These are phyloP conservation scores for Xylaria hypoxylon DNA, from an alignment of 2,329 filamentous ascomycete species.

Conservation along the genomic window DNA sequence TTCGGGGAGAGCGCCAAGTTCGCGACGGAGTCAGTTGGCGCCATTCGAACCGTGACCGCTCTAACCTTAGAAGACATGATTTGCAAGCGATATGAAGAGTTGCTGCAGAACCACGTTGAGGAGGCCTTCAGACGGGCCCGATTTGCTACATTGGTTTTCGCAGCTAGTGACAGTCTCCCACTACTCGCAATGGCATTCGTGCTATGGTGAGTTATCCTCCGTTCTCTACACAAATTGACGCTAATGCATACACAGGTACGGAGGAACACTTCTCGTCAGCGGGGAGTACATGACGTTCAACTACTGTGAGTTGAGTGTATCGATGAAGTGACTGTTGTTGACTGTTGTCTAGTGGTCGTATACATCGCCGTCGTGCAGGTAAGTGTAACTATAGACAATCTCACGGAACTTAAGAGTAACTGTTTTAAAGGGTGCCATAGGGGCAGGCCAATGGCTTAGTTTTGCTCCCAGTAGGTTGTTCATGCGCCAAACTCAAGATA, in stretches of 20 bases:
- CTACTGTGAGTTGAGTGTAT: conserved; percentile 54
- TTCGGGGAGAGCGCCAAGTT: conserved; percentile 80
- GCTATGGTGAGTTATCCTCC: conserved; percentile 42
- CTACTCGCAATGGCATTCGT: conserved; percentile 51
- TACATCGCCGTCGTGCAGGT: conserved; percentile 75
- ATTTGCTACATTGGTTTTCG: conserved; percentile 73
- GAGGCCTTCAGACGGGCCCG: conserved; percentile 71
- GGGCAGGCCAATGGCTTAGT: conserved; percentile 74
- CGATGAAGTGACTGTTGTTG: conserved; percentile 23
- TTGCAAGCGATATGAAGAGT: conserved; percentile 66
- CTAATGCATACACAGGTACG: conserved; percentile 71
- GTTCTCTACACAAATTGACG: neutral
- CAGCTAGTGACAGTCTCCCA: conserved; percentile 72
- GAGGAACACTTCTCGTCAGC: conserved; percentile 67
- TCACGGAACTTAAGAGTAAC: neutral
- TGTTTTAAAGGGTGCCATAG: conserved; percentile 63
- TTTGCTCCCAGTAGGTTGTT: conserved; percentile 66
- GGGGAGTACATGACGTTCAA: conserved; percentile 61
- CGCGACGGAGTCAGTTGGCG: conserved; percentile 77
- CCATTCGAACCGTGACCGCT: conserved; percentile 77
- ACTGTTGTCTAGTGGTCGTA: conserved; percentile 57
- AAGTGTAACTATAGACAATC: conserved; percentile 3
- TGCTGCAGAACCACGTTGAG: conserved; percentile 70
- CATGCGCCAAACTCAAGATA: neutral
- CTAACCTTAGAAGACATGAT: conserved; percentile 77